phyloP scores from a whole-genome alignment of 2,329 filamentous ascomycete genomes.

The Colletotrichum camelliae region DNA sequence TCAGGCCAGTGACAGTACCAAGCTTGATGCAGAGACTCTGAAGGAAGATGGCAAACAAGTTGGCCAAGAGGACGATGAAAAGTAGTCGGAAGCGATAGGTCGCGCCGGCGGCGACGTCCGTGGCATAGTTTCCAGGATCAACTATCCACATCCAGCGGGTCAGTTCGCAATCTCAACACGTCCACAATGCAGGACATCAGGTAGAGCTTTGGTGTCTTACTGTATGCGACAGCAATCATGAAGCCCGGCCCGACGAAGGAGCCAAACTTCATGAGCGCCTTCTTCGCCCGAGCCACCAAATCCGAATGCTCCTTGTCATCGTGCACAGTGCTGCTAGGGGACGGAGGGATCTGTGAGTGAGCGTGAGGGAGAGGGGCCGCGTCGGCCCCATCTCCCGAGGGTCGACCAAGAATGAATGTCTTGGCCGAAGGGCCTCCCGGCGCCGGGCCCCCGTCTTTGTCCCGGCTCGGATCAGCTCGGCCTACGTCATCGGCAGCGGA shows the following conservation, averaged over 20 bases:
- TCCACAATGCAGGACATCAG: neutral
- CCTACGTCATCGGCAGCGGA: neutral
- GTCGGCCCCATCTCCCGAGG: slow-evolving; percentile 12
- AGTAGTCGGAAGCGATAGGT: slow-evolving; percentile 69
- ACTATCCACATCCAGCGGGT: slow-evolving; percentile 34
- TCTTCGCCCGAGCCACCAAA: slow-evolving; percentile 15
- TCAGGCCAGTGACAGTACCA: slow-evolving; percentile 71
- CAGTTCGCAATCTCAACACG: neutral
- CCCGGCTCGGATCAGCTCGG: neutral
- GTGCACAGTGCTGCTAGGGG: neutral
- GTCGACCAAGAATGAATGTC: slow-evolving; percentile 11
- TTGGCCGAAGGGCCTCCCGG: neutral
- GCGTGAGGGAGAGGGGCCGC: slow-evolving; percentile 14
- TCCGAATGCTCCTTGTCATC: neutral
- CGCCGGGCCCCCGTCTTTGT: neutral
- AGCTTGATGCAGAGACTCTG: slow-evolving; percentile 73
- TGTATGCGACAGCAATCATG: slow-evolving; percentile 66
- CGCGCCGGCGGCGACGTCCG: slow-evolving; percentile 72
- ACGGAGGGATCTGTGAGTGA: neutral
- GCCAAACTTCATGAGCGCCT: slow-evolving; percentile 50
- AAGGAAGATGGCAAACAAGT: slow-evolving; percentile 74
- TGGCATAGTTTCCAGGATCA: slow-evolving; percentile 72
- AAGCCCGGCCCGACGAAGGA: slow-evolving; percentile 72
- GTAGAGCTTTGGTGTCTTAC: slow-evolving; percentile 35
- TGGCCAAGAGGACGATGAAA: slow-evolving; percentile 72